phyloP scores from a whole-genome alignment of 164 flowering plant genomes.

The Amborella trichopoda region DNA sequence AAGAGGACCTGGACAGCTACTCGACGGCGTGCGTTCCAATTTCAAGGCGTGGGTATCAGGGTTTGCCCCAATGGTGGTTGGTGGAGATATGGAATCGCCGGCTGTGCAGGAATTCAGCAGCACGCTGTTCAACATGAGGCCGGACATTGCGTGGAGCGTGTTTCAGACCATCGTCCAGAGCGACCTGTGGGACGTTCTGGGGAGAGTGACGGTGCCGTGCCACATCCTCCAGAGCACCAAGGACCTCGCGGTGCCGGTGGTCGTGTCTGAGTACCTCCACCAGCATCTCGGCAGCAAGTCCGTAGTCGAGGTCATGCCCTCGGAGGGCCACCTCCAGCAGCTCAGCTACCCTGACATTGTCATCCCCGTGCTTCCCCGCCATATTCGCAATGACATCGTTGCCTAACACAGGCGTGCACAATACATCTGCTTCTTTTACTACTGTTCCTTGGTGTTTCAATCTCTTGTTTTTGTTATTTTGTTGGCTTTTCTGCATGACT shows the following conservation, averaged over 20 bases:
- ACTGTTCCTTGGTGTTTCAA: no score
- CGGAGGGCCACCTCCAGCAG: conserved; percentile 48
- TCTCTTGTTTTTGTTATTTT: no score
- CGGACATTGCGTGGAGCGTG: conserved; percentile 38
- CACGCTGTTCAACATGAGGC: conserved; percentile 39
- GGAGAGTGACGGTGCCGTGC: conserved; percentile 32
- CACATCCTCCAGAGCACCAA: conserved; percentile 38
- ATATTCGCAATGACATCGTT: conserved; percentile 25
- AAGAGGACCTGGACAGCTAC: conserved; percentile 40
- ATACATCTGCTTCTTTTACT: no score
- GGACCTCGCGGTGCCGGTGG: conserved; percentile 45
- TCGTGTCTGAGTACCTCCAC: conserved; percentile 36
- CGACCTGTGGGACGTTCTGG: conserved; percentile 20
- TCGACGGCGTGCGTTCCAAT: conserved; percentile 26
- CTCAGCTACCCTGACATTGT: conserved; percentile 39
- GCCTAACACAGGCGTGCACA: no score
- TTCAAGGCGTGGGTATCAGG: conserved; percentile 40
- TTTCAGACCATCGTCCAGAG: conserved; percentile 26
- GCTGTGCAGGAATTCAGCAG: conserved; percentile 46
- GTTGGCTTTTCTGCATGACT: no score
- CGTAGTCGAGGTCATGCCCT: conserved; percentile 31
- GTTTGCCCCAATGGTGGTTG: conserved; percentile 37
- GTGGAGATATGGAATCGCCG: conserved; percentile 40
- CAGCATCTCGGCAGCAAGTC: conserved; percentile 24
- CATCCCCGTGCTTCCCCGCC: conserved; percentile 34